Conservation (phyloP, 345 rosid genomes). For the Aquilaria sinensis region DNA sequence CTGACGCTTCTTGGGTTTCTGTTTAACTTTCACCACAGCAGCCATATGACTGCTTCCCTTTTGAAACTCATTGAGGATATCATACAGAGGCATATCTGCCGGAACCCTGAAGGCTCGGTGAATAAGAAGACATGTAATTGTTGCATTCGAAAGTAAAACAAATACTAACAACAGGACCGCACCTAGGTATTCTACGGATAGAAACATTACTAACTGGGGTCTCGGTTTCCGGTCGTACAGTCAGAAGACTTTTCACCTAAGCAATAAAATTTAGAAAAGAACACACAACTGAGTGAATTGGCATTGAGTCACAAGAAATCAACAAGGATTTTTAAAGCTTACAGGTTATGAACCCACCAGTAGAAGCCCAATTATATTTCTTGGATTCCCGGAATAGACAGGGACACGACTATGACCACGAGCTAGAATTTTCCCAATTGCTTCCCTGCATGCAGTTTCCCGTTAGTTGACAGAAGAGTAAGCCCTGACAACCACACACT, state of each 20-base stretch:
- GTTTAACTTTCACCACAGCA: slow-evolving; percentile 65
- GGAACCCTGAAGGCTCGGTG: slow-evolving; percentile 56
- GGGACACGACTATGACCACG: slow-evolving; percentile 84
- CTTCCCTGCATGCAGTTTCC: slow-evolving; percentile 50
- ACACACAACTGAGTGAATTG: slow-evolving; percentile 10
- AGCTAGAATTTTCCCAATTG: slow-evolving; percentile 72
- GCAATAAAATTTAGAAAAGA: not conserved
- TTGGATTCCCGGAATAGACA: slow-evolving; percentile 60
- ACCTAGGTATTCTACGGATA: slow-evolving; percentile 77
- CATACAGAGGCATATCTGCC: slow-evolving; percentile 77
- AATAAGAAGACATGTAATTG: slow-evolving; percentile 13
- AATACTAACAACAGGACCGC: slow-evolving; percentile 5
- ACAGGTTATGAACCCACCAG: slow-evolving; percentile 38
- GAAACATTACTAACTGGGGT: slow-evolving; percentile 77
- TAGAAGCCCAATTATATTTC: slow-evolving; percentile 71
- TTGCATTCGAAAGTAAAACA: not conserved
- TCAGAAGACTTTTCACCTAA: slow-evolving; percentile 77
- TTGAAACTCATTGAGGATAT: slow-evolving; percentile 83
- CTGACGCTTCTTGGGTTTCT: slow-evolving; percentile 23
- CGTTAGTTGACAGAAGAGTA: too few species aligned
- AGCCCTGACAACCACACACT: too few species aligned
- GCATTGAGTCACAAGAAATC: slow-evolving; percentile 2
- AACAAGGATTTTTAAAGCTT: slow-evolving; percentile 9
- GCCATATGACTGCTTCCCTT: slow-evolving; percentile 94
- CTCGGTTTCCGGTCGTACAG: slow-evolving; percentile 75